These are phyloP conservation scores for Sambucus nigra DNA, from an alignment of 129 eudicot genomes.

Conservation along the genomic window DNA sequence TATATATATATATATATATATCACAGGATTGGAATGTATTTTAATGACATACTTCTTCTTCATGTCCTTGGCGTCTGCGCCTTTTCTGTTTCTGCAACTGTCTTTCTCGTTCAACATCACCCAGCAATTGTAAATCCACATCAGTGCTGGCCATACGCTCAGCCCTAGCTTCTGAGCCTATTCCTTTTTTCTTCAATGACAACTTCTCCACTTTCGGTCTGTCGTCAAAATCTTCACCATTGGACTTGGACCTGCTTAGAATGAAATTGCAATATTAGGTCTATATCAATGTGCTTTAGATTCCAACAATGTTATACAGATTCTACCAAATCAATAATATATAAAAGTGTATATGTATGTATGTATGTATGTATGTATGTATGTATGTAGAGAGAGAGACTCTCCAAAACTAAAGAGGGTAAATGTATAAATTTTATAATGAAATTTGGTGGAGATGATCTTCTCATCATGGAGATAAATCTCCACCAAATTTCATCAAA, in stretches of 20 bases:
- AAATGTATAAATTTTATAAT: no score
- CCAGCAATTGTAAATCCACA: slow-evolving; percentile 73
- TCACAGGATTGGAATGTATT: background rate
- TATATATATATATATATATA: background rate
- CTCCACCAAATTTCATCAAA: no score
- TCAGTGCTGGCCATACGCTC: slow-evolving; percentile 87
- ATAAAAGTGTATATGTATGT: no score
- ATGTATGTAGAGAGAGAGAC: no score
- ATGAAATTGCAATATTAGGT: background rate
- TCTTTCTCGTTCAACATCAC: slow-evolving; percentile 66
- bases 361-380: no score
- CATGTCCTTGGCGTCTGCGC: slow-evolving; percentile 89
- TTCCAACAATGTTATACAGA: background rate
- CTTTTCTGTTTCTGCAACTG: slow-evolving; percentile 76
- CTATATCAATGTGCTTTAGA: background rate
- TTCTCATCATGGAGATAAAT: no score
- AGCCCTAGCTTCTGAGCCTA: slow-evolving; percentile 94
- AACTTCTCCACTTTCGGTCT: slow-evolving; percentile 61
- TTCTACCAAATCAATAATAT: background rate
- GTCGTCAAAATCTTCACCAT: slow-evolving; percentile 44
- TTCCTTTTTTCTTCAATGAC: slow-evolving; percentile 72
- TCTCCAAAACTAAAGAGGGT: no score
- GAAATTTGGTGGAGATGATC: no score
- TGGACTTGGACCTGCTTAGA: slow-evolving; percentile 47
- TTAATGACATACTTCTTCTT: slow-evolving; percentile 67